Conservation (phyloP, 345 rosid species). For the Melaleuca quinquenervia region DNA sequence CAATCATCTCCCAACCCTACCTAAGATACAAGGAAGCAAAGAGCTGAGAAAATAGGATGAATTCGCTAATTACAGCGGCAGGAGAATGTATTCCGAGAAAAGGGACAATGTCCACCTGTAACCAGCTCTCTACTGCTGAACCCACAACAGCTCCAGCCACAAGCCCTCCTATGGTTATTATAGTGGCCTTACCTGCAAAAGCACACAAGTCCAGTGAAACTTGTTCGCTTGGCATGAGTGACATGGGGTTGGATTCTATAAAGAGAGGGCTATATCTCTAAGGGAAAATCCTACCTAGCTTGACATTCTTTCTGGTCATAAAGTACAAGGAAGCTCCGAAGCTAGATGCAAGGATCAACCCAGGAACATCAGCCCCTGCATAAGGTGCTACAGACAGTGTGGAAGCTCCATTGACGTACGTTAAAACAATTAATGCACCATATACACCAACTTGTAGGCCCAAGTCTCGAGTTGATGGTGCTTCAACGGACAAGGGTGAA, state of each 20-base stretch:
- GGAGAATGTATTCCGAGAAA: slow-evolving; percentile 82
- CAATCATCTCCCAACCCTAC: slow-evolving; percentile 20
- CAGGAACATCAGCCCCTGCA: slow-evolving; percentile 77
- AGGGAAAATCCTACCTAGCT: slow-evolving; percentile 45
- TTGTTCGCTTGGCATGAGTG: not conserved
- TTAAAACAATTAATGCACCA: slow-evolving; percentile 79
- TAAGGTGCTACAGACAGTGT: slow-evolving; percentile 30
- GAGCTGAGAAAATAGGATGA: slow-evolving; percentile 76
- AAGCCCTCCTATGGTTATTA: slow-evolving; percentile 76
- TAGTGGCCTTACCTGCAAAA: slow-evolving; percentile 77
- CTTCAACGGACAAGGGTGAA: slow-evolving; percentile 48
- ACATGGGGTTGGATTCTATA: not conserved
- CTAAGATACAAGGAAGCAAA: slow-evolving; percentile 72
- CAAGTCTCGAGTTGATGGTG: slow-evolving; percentile 58
- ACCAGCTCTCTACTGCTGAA: slow-evolving; percentile 80
- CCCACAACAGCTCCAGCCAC: slow-evolving; percentile 96
- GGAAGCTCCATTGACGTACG: slow-evolving; percentile 69
- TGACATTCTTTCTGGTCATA: slow-evolving; percentile 75
- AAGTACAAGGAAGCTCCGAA: slow-evolving; percentile 92
- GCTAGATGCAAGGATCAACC: slow-evolving; percentile 66
- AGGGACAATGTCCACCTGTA: slow-evolving; percentile 93
- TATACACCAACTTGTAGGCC: slow-evolving; percentile 87
- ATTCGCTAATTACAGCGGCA: slow-evolving; percentile 73
- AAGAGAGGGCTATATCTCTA: not conserved
- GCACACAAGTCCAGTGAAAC: not conserved